Evolutionary conservation across 139 green algal genomes (phyloP), one percentile per base, ranked within the genome.

Genomic region (Yamagishiella unicocca): DNA sequence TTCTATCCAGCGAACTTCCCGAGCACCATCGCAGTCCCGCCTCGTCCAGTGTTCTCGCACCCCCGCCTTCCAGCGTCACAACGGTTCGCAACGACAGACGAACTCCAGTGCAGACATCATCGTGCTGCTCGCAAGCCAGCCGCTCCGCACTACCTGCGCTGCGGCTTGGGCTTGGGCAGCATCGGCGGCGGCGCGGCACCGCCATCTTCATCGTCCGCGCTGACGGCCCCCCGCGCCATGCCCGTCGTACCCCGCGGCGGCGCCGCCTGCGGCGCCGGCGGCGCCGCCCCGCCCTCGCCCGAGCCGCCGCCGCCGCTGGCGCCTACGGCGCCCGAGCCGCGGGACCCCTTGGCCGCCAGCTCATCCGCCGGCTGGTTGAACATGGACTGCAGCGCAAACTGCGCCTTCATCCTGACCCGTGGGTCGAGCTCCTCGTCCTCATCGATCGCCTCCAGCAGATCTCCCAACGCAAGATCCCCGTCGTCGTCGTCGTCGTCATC

Each of bases 311-410:
- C 43, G 58, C 12, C 40, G n/a, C n/a, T n/a, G n/a, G n/a, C n/a
- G n/a, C n/a, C n/a, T n/a, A n/a, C n/a, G n/a, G n/a, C n/a, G n/a
- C n/a, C n/a, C n/a, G n/a, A n/a, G n/a, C 78, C 61, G 4, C 42
- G 42, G 21, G 61, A 4, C 31, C 79, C 61, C 43, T 75, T 75
- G 27, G 79, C 79, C 29, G 61, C 40, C 33, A 87, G 64, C 64
- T 87, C 81, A 35, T 87, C 81, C 19, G 79, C 79, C 1, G 79
- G 79, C 62, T 77, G 61, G 62, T 85, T 85, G 62, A 85, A 85
- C 79, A 85, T 85, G 62, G 62, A 77, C 79, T 58, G 38, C 78
- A 85, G 78, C 25, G 78, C 78, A 27, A 61, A 85, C 61, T 85
- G 61, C 38, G 77, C 77, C 31, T 50, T n/a, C 29, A 77, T n/a